Evolutionary conservation across 495 filamentous ascomycete species (phyloP), one percentile per base, ranked within the genome.

Genomic region (Cudoniella acicularis): DNA sequence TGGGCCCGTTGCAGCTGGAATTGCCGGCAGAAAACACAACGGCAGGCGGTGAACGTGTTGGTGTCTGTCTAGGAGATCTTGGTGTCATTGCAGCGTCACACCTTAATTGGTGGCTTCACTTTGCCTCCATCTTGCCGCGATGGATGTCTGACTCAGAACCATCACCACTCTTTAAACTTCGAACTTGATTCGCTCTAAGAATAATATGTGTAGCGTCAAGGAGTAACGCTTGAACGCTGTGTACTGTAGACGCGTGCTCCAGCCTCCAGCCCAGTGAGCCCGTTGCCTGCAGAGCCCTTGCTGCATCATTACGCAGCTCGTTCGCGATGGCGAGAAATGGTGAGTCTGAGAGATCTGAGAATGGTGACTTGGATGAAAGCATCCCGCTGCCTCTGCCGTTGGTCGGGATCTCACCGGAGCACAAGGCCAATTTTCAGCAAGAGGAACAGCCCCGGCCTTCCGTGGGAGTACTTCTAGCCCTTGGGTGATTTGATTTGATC

Each of bases 221-320:
- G n/a, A n/a, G n/a, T n/a, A n/a, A n/a, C n/a, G n/a, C n/a, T n/a
- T n/a, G n/a, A n/a, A n/a, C n/a, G n/a, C n/a, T n/a, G n/a, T n/a
- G n/a, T n/a, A n/a, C n/a, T n/a, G n/a, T n/a, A n/a, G n/a, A n/a
- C n/a, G n/a, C n/a, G n/a, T n/a, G 49, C 8, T 27, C 49, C 49
- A 26, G 49, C 16, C n/a, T n/a, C n/a, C n/a, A n/a, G n/a, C 30
- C 30, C 30, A 36, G 30, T 36, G 30, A 4, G 30, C 30, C 30
- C 13, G 30, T 4, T 6, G 30, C 6, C 30, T 36, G 30, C 30
- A 36, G 22, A 23, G 17, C n/a, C 17, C 25, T 22, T 53, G 25
- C 25, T 17, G 50, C 50, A 24, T 53, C 26, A 53, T 53, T 53
- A 53, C 50, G 50, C 50, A 42, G 50, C 27, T 41, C 17, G 50